phyloP scores from a whole-genome alignment of 2,329 filamentous ascomycete genomes.

The Tolypocladium inflatum region DNA sequence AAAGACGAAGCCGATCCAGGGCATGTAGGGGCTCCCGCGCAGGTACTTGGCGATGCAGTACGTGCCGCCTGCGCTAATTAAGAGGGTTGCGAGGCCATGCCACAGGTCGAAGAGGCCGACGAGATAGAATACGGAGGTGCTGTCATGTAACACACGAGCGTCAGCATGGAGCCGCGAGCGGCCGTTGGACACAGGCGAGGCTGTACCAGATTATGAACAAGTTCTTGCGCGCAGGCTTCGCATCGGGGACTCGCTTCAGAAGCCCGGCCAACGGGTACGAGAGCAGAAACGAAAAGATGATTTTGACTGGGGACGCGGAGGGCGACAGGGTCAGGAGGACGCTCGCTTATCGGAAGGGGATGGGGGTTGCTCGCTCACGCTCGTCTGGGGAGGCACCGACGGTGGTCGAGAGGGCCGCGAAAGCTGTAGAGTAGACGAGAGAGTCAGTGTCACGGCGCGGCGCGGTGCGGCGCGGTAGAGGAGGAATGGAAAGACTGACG shows the following conservation, averaged over 20 bases:
- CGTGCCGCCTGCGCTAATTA: conserved; percentile 68
- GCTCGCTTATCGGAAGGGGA: background rate
- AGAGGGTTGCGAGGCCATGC: conserved; percentile 69
- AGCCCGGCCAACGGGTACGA: conserved; percentile 87
- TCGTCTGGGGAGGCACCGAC: conserved; percentile 28
- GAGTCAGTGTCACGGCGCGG: background rate
- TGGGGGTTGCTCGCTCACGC: conserved; percentile 15
- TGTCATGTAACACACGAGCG: conserved; percentile 19
- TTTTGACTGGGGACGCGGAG: conserved; percentile 60
- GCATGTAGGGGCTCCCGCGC: conserved; percentile 79
- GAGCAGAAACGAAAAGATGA: conserved; percentile 79
- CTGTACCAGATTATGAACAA: conserved; percentile 67
- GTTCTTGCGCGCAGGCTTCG: conserved; percentile 77
- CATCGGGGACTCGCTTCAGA: conserved; percentile 83
- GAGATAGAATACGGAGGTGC: conserved; percentile 80
- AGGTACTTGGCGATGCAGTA: conserved; percentile 80
- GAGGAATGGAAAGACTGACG: conserved; percentile 8
- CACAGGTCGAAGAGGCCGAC: conserved; percentile 91
- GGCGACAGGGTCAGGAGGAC: conserved; percentile 3
- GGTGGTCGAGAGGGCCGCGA: conserved; percentile 20
- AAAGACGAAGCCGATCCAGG: conserved; percentile 91
- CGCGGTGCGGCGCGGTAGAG: too few species aligned
- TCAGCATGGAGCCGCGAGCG: background rate
- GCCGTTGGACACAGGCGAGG: background rate
- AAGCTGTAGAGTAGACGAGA: conserved; percentile 14